Conservation (phyloP, 495 filamentous ascomycete genomes). For the Antarctomyces pellizariae region DNA sequence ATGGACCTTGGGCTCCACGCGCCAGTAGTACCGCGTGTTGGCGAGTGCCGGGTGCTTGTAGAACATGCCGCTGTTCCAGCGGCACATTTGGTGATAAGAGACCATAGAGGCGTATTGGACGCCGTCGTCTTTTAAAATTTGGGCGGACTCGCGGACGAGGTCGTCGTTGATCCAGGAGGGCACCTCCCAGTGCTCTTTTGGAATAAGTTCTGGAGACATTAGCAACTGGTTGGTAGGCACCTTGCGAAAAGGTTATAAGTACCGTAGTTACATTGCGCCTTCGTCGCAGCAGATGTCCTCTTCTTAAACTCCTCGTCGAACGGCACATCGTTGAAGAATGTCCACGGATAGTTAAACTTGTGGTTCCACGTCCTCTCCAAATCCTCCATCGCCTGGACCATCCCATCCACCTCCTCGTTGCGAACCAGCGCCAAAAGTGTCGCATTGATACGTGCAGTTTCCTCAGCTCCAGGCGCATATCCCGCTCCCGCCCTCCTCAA, state of each 20-base stretch:
- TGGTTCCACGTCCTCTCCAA: constrained; percentile 89
- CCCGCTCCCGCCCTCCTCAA: constrained; percentile 44
- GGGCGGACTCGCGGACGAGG: constrained; percentile 60
- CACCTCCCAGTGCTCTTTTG: constrained; percentile 81
- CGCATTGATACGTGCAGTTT: constrained; percentile 70
- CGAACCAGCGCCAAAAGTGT: constrained; percentile 85
- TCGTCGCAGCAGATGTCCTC: constrained; percentile 51
- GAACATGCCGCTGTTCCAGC: constrained; percentile 97
- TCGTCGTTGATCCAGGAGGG: constrained; percentile 83
- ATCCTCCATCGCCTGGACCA: constrained; percentile 72
- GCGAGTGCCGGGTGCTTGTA: constrained; percentile 81
- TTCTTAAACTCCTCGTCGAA: constrained; percentile 86
- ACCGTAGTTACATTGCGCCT: constrained; percentile 71
- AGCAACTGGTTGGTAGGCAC: constrained; percentile 2
- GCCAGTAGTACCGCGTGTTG: constrained; percentile 85
- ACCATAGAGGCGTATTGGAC: constrained; percentile 75
- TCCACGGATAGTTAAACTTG: constrained; percentile 99
- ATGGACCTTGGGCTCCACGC: constrained; percentile 94
- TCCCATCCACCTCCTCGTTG: constrained; percentile 64
- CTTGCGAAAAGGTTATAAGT: constrained; percentile 7
- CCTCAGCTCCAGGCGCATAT: constrained; percentile 47
- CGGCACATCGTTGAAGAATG: constrained; percentile 89
- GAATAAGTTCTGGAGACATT: constrained; percentile 43
- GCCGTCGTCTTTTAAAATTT: constrained; percentile 57
- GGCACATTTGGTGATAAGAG: constrained; percentile 98